These are phyloP conservation scores for Trichophyton equinum DNA, from an alignment of 2,329 filamentous ascomycete species.

Conservation along the genomic window DNA sequence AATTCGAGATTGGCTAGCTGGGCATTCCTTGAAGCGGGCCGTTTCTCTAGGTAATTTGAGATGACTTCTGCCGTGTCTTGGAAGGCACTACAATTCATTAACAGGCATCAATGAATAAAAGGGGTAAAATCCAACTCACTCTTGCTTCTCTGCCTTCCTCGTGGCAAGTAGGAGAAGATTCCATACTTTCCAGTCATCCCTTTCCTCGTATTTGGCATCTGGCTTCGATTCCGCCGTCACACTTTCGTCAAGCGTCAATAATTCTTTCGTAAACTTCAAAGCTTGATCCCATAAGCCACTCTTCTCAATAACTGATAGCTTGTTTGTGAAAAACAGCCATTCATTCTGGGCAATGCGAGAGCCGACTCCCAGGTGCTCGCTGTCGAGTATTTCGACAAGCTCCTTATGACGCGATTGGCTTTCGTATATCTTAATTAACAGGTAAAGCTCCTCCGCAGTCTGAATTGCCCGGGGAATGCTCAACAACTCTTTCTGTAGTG, in stretches of 20 bases:
- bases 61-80: constrained; percentile 24
- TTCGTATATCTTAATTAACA: constrained; percentile 34
- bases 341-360: constrained; percentile 35
- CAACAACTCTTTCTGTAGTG: constrained; percentile 28
- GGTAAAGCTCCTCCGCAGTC: constrained; percentile 34
- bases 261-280: constrained; percentile 23
- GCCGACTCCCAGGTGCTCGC: constrained; percentile 29
- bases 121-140: constrained; percentile 21
- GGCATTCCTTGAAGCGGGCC: constrained; percentile 32
- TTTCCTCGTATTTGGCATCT: constrained; percentile 20
- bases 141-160: constrained; percentile 20
- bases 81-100: constrained; percentile 20
- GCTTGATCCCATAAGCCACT: constrained; percentile 29
- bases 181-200: constrained; percentile 38
- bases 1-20: constrained; percentile 28
- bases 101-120: neutral
- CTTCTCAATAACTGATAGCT: constrained; percentile 28
- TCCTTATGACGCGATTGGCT: constrained; percentile 30
- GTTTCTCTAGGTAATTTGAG: constrained; percentile 22
- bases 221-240: constrained; percentile 18
- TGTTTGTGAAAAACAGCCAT: constrained; percentile 29
- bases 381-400: constrained; percentile 31
- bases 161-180: constrained; percentile 28
- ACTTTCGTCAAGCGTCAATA: constrained; percentile 27
- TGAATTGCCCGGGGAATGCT: constrained; percentile 34